These are phyloP conservation scores for Medakamo hakoo DNA, from an alignment of 139 green algal genomes.

Conservation along the genomic window DNA sequence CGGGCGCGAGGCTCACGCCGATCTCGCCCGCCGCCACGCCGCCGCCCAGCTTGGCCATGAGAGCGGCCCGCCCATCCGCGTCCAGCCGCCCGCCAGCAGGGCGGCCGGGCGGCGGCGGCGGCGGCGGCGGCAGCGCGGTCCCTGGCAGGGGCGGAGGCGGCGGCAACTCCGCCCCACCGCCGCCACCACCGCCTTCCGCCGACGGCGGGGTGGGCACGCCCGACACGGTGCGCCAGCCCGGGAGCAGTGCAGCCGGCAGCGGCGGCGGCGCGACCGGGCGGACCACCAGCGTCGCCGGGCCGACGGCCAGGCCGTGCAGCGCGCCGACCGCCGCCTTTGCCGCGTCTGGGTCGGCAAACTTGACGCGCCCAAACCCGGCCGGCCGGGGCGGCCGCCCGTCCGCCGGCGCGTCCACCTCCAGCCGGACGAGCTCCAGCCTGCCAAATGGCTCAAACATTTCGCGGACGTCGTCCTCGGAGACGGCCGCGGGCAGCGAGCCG, in stretches of 20 bases:
- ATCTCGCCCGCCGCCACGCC: conserved; percentile 14
- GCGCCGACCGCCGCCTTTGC: background rate
- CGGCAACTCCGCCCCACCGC: too few relatives aligned
- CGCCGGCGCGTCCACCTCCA: conserved; percentile 41
- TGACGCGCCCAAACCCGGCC: conserved; percentile 46
- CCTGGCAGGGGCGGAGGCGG: background rate
- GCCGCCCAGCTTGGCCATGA: conserved; percentile 74
- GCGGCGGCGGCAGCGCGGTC: too few relatives aligned
- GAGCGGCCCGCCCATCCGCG: conserved; percentile 37
- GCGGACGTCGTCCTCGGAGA: conserved; percentile 49
- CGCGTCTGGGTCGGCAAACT: conserved; percentile 12
- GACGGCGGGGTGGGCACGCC: background rate
- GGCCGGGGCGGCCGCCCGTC: too few relatives aligned
- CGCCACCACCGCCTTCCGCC: background rate
- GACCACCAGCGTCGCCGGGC: background rate
- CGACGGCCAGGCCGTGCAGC: background rate
- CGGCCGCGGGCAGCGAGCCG: conserved; percentile 23
- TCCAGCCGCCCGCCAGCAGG: conserved; percentile 55
- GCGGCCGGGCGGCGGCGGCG: too few relatives aligned
- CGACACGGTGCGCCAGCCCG: too few relatives aligned
- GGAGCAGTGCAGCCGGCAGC: background rate
- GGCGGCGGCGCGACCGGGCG: too few relatives aligned
- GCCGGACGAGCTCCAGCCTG: conserved; percentile 39
- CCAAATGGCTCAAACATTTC: conserved; percentile 80
- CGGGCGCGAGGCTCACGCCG: too few relatives aligned